Conservation (phyloP, 345 rosid species). For the Gossypium mustelinum region DNA sequence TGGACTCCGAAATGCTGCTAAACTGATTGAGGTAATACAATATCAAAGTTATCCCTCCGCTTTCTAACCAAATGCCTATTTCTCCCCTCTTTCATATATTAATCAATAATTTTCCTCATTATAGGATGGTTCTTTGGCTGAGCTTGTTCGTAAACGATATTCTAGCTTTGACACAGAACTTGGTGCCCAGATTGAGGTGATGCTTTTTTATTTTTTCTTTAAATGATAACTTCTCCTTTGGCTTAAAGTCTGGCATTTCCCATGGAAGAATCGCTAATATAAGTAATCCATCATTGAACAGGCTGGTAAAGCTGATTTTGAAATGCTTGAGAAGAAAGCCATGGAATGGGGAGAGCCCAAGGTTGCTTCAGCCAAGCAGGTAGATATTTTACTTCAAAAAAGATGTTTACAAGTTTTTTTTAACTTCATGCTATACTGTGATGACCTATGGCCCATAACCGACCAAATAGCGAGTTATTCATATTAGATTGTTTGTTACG, state of each 20-base stretch:
- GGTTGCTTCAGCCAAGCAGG: conserved; percentile 96
- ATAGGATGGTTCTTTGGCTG: conserved; percentile 65
- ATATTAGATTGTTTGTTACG: neutral
- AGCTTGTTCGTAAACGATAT: conserved; percentile 67
- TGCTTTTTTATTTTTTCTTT: neutral
- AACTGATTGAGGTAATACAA: conserved; percentile 61
- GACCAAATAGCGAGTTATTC: neutral
- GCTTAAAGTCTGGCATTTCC: neutral
- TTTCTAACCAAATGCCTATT: neutral
- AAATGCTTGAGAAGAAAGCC: conserved; percentile 80
- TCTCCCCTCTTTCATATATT: neutral
- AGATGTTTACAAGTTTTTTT: neutral
- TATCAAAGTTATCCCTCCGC: neutral
- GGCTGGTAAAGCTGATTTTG: conserved; percentile 85
- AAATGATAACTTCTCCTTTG: neutral
- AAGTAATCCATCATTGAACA: conserved; percentile 19
- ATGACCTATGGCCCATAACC: neutral
- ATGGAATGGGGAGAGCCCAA: conserved; percentile 82
- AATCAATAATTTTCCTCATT: neutral
- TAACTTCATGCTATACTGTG: neutral
- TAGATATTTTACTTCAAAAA: conserved; percentile 18
- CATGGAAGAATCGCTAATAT: neutral
- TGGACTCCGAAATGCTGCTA: conserved; percentile 80
- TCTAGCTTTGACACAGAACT: conserved; percentile 67
- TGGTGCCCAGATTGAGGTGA: conserved; percentile 65